These are phyloP conservation scores for Boletus fagicola DNA, from an alignment of 768 basidiomycete genomes.

Conservation along the genomic window DNA sequence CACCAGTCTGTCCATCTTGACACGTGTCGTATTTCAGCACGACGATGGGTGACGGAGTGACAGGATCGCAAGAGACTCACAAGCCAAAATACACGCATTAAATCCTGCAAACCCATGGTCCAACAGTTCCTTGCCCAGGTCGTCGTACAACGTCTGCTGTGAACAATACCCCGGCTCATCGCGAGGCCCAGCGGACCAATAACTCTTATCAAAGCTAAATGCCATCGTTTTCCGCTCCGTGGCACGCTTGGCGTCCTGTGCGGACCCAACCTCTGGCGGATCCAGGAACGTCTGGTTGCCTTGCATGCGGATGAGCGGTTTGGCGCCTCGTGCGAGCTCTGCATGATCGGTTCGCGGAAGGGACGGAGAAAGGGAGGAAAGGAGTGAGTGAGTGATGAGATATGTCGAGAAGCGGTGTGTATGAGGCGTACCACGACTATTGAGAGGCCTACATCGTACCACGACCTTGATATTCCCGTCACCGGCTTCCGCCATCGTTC, in stretches of 20 bases:
- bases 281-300: slow-evolving; percentile 92
- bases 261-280: slow-evolving; percentile 76
- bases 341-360: slow-evolving; percentile 14
- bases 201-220: slow-evolving; percentile 97
- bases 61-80: slow-evolving; percentile 54
- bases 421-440: slow-evolving; percentile 73
- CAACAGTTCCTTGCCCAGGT: slow-evolving; percentile 89
- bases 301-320: slow-evolving; percentile 90
- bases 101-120: slow-evolving; percentile 96
- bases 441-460: slow-evolving; percentile 95
- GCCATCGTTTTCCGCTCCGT: slow-evolving; percentile 86
- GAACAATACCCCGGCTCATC: slow-evolving; percentile 91
- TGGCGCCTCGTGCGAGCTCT: slow-evolving; percentile 95
- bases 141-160: slow-evolving; percentile 92
- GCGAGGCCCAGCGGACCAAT: slow-evolving; percentile 91
- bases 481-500: slow-evolving; percentile 67
- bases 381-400: slow-evolving; percentile 2
- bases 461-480: slow-evolving; percentile 93
- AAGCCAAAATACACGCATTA: slow-evolving; percentile 98
- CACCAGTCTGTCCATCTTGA: slow-evolving; percentile 82
- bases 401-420: slow-evolving; percentile 1
- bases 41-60: background rate
- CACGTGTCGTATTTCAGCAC: background rate
- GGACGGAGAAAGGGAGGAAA: background rate
- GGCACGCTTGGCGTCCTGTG: slow-evolving; percentile 72